Conservation (phyloP, 2,329 filamentous ascomycete species). For the Cercospora sp. region DNA sequence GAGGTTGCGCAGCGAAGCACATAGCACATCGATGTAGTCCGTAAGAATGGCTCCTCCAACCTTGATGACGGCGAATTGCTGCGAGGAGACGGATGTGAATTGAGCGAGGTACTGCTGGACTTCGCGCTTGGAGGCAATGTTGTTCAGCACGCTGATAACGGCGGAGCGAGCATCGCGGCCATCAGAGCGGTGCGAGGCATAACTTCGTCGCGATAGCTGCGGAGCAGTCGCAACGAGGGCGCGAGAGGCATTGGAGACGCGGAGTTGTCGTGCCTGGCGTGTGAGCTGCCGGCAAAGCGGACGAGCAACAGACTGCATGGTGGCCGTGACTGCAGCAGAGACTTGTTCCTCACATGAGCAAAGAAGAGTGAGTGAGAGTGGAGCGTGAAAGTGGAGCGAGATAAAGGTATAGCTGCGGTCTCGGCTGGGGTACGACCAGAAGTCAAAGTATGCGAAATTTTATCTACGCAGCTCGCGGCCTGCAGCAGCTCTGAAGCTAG, state of each 20-base stretch:
- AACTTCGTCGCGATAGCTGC: constrained; percentile 20
- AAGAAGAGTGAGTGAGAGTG: neutral
- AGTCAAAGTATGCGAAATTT: constrained; percentile 10
- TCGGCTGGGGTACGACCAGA: constrained; percentile 4
- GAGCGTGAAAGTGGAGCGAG: neutral
- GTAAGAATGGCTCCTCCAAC: constrained; percentile 95
- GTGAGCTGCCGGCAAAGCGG: constrained; percentile 25
- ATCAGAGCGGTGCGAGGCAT: constrained; percentile 34
- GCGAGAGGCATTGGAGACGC: constrained; percentile 14
- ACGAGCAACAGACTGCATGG: constrained; percentile 22
- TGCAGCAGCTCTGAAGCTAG: neutral
- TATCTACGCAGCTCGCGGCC: neutral
- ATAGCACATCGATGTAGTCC: constrained; percentile 89
- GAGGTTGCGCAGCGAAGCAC: constrained; percentile 83
- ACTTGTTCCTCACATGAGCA: constrained; percentile 11
- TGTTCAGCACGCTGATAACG: constrained; percentile 87
- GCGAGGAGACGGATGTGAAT: constrained; percentile 93
- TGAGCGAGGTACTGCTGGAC: constrained; percentile 97
- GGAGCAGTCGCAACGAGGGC: constrained; percentile 16
- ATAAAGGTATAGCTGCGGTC: neutral
- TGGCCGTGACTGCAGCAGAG: constrained; percentile 7
- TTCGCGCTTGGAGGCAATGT: constrained; percentile 93
- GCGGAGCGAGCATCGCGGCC: constrained; percentile 71
- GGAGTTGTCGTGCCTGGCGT: constrained; percentile 17
- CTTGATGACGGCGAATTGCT: constrained; percentile 98